Evolutionary conservation across 2,329 filamentous ascomycete genomes (phyloP).

Genomic region (Cladosporium sp.): DNA sequence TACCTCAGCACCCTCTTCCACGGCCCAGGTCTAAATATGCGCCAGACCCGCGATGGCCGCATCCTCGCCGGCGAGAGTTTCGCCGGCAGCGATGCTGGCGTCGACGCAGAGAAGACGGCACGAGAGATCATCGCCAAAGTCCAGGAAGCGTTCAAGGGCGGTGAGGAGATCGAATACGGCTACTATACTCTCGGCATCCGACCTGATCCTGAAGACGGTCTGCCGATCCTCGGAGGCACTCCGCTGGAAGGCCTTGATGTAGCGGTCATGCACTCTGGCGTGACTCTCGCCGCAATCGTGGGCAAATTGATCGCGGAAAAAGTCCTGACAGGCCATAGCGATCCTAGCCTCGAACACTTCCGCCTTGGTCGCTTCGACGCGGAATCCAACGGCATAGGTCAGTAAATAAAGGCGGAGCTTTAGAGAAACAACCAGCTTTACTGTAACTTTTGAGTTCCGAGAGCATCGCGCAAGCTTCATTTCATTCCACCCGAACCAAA

Average conservation of each 20-base stretch:
- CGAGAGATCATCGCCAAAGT: slow-evolving; percentile 5
- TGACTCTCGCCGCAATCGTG: slow-evolving; percentile 9
- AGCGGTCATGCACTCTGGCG: slow-evolving; percentile 16
- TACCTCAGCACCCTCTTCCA: slow-evolving; percentile 1
- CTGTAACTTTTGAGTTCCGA: too few species aligned
- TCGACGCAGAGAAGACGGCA: slow-evolving; percentile 7
- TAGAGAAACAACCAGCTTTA: too few species aligned
- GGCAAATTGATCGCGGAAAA: background rate
- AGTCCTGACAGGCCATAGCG: background rate
- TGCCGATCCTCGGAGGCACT: slow-evolving; percentile 7
- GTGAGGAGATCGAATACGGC: slow-evolving; percentile 7
- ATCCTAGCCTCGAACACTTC: slow-evolving; percentile 8
- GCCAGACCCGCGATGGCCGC: slow-evolving; percentile 9
- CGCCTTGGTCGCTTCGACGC: slow-evolving; percentile 1
- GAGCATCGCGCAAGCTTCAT: too few species aligned
- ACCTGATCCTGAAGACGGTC: slow-evolving; percentile 6
- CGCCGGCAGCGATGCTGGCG: slow-evolving; percentile 5
- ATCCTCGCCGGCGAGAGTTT: slow-evolving; percentile 4
- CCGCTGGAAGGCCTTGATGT: slow-evolving; percentile 2
- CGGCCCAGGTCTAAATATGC: slow-evolving; percentile 7
- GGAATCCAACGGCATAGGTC: background rate
- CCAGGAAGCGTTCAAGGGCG: background rate
- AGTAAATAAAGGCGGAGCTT: background rate
- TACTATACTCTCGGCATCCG: slow-evolving; percentile 7
- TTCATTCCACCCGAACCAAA: too few species aligned